These are phyloP conservation scores for Candida khao-thaluensis DNA, from an alignment of 805 yeast species.

Conservation along the genomic window DNA sequence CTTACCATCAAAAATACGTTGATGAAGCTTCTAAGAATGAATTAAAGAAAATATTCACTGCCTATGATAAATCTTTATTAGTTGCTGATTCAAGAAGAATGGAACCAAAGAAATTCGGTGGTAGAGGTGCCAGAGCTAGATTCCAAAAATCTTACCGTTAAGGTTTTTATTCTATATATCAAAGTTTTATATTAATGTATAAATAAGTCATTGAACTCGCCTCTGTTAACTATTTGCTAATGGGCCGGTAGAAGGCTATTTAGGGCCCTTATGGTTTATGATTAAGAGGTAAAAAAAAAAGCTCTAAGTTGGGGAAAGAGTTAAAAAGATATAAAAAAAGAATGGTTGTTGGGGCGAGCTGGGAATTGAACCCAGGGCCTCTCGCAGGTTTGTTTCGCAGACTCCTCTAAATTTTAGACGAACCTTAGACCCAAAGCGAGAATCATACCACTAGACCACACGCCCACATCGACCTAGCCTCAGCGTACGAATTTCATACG, in stretches of 20 bases:
- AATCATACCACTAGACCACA: constrained; percentile 36
- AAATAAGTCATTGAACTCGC: constrained; percentile 13
- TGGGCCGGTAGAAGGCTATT: too few species aligned
- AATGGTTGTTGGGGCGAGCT: constrained; percentile 33
- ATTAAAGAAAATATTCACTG: constrained; percentile 94
- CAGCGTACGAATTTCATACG: too few species aligned
- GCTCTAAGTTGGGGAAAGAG: too few species aligned
- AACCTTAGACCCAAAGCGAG: constrained; percentile 27
- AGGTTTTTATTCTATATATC: constrained; percentile 6
- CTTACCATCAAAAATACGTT: constrained; percentile 98
- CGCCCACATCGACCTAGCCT: constrained; percentile 20
- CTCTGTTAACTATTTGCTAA: too few species aligned
- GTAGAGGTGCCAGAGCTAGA: constrained; percentile 99
- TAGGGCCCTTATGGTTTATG: too few species aligned
- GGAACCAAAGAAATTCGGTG: constrained; percentile 99
- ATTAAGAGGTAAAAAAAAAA: too few species aligned
- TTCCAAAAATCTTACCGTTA: constrained; percentile 99
- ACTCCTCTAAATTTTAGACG: background rate
- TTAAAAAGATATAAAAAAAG: constrained; percentile 2
- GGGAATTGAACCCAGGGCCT: constrained; percentile 65
- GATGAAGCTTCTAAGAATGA: constrained; percentile 99
- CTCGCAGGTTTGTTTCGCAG: constrained; percentile 40
- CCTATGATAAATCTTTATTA: constrained; percentile 99
- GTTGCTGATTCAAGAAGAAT: constrained; percentile 99
- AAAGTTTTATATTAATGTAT: constrained; percentile 12